Evolutionary conservation across 306 rosid species (phyloP).

Genomic region (Arachis stenosperma): DNA sequence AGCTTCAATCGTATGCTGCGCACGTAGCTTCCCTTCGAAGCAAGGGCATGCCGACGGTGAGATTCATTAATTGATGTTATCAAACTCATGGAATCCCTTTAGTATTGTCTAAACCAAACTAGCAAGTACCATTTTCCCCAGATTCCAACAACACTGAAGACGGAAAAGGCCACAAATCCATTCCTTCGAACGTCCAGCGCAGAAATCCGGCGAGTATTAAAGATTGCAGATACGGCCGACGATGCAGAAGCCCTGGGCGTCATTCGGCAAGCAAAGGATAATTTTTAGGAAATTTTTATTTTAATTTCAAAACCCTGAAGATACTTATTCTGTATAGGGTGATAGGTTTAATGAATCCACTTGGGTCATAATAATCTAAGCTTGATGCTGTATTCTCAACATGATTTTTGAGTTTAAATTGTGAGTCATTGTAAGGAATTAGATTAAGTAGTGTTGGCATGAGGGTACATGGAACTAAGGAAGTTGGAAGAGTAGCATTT

Average conservation of each 20-base stretch:
- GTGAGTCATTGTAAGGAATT: background rate
- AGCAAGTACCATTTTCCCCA: constrained; percentile 30
- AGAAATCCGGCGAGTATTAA: constrained; percentile 61
- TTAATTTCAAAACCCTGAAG: background rate
- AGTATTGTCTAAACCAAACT: constrained; percentile 5
- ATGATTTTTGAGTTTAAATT: constrained; percentile 28
- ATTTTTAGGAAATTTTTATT: constrained; percentile 47
- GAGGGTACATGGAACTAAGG: too few species aligned
- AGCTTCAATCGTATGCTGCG: constrained; percentile 76
- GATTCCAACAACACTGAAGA: constrained; percentile 76
- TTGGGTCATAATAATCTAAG: constrained; percentile 18
- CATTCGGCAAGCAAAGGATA: constrained; percentile 77
- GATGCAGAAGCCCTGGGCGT: constrained; percentile 76
- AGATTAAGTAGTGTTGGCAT: background rate
- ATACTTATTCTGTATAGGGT: constrained; percentile 43
- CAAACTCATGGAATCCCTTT: background rate
- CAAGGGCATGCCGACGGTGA: constrained; percentile 90
- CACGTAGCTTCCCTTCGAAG: constrained; percentile 67
- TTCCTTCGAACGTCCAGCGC: constrained; percentile 75
- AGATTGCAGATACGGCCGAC: constrained; percentile 59
- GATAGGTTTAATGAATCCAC: constrained; percentile 31
- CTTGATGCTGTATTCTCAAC: constrained; percentile 28
- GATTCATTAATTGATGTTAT: constrained; percentile 22
- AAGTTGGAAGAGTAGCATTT: background rate
- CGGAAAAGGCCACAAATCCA: constrained; percentile 84